Evolutionary conservation across 768 basidiomycete genomes (phyloP).

Genomic region (Sarcodon sp.): DNA sequence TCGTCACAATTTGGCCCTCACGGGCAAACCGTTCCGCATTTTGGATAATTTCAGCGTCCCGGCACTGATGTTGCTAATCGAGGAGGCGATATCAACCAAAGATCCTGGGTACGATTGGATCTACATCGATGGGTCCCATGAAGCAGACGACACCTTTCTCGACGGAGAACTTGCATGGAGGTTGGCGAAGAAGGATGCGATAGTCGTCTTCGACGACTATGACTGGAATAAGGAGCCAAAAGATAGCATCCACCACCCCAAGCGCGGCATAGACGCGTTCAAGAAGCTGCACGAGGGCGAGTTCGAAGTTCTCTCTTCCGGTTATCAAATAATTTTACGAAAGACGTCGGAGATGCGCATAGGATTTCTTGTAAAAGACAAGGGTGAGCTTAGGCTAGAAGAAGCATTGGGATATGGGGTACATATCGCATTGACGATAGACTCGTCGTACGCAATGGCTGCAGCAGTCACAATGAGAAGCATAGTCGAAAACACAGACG

Average conservation of each 20-base stretch:
- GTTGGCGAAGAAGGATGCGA: conserved; percentile 32
- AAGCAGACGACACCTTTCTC: conserved; percentile 46
- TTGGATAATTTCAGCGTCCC: conserved; percentile 40
- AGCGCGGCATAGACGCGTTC: conserved; percentile 43
- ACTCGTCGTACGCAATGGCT: conserved; percentile 32
- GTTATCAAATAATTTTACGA: conserved; percentile 40
- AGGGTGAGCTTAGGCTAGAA: background rate
- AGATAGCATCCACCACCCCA: conserved; percentile 39
- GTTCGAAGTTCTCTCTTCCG: conserved; percentile 26
- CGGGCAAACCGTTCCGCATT: conserved; percentile 31
- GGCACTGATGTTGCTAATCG: conserved; percentile 30
- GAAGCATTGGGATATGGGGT: conserved; percentile 29
- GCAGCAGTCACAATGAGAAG: conserved; percentile 36
- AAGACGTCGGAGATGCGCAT: conserved; percentile 41
- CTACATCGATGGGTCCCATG: conserved; percentile 47
- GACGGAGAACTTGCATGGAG: conserved; percentile 50
- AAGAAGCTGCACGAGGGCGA: conserved; percentile 35
- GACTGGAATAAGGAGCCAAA: conserved; percentile 35
- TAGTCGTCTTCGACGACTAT: conserved; percentile 49
- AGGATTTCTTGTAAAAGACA: conserved; percentile 27
- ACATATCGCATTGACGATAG: conserved; percentile 30
- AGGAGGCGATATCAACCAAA: conserved; percentile 25
- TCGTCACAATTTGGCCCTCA: conserved; percentile 31
- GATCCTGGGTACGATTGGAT: conserved; percentile 42
- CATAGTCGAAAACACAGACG: conserved; percentile 19